Evolutionary conservation across 2,329 filamentous ascomycete species (phyloP), one percentile per base, ranked within the genome.

Genomic region (Alternaria sp.): DNA sequence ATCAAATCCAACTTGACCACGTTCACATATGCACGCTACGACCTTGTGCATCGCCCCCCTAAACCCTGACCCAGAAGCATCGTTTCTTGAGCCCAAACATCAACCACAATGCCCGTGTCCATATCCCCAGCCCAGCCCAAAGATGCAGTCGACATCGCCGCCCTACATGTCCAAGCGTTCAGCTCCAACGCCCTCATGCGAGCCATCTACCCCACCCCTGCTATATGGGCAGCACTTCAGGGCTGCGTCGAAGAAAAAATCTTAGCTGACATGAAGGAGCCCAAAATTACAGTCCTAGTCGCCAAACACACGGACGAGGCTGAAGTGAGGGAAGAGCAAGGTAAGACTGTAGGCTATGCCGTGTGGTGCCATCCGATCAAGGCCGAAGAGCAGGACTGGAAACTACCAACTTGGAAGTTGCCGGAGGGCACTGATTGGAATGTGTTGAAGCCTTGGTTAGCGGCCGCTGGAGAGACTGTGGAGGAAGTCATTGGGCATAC

Each of bases 151-250:
- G 47, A 36, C 10, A 56, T 64, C 19, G 59, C 58, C 19, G 36
- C 36, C 30, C 32, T 64, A 25, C 62, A 64, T 36, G 43, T 49
- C 23, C 43, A 59, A 21, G 62, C 62, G 9, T 64, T 64, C 46
- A 52, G 52, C 11, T 45, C 58, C 12, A 64, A 64, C 32, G 54
- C 21, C 21, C 52, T 64, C 54, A 61, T 64, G 52, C 57, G 54
- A 23, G 54, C 58, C 25, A 64, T 64, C 19, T 61, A 64, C 49
- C 59, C 59, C 19, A 54, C 59, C 11, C 40, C 59, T 17, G 26
- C 30, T n/a, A 59, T 62, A 15, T 62, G 59, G 59, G 19, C 49
- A 10, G 57, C 57, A 7, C 51, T 56, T 15, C 44, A 64, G 32
- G 40, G 47, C 25, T 54, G 52, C 6, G 58, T 54, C n/a, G 58